Percentiles rank a stretch among this genome's conserved stretches.
These are phyloP conservation scores for Solanum phureja DNA, from an alignment of 257 asterid species.

Conservation along the genomic window DNA sequence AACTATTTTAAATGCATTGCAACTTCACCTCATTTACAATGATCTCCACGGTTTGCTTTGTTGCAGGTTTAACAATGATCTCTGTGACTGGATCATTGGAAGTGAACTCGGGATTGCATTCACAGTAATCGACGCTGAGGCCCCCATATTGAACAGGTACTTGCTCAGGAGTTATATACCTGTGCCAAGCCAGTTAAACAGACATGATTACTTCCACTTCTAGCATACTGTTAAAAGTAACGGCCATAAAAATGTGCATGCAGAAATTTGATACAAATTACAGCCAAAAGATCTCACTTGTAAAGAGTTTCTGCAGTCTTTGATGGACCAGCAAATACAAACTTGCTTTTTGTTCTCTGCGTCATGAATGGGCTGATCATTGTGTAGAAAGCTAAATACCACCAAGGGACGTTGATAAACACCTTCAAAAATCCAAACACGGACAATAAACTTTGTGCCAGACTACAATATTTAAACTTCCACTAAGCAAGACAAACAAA, in stretches of 20 bases:
- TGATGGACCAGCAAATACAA: slow-evolving; percentile 69
- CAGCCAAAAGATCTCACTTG: slow-evolving; percentile 33
- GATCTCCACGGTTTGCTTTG: slow-evolving; percentile 87
- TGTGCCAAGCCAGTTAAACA: slow-evolving; percentile 7
- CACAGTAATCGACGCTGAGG: slow-evolving; percentile 70
- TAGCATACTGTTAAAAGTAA: not conserved
- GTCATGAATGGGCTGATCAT: slow-evolving; percentile 94
- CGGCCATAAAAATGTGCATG: not conserved
- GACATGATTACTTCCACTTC: not conserved
- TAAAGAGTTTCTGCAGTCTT: slow-evolving; percentile 74
- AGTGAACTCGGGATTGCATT: slow-evolving; percentile 87
- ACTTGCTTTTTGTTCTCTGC: slow-evolving; percentile 79
- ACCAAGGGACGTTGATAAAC: slow-evolving; percentile 95
- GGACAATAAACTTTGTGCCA: not conserved
- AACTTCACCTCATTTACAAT: slow-evolving; percentile 68
- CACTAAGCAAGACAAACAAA: not conserved
- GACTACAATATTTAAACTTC: not conserved
- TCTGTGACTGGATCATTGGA: slow-evolving; percentile 68
- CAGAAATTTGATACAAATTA: slow-evolving; percentile 2
- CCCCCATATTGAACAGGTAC: slow-evolving; percentile 91
- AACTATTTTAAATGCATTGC: not conserved
- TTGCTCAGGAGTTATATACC: slow-evolving; percentile 73
- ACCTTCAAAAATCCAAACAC: slow-evolving; percentile 28
- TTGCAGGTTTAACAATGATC: slow-evolving; percentile 61
- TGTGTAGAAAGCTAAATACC: slow-evolving; percentile 83